Percentiles rank a stretch among this genome's conserved stretches.
phyloP scores from a whole-genome alignment of 768 basidiomycete species.

The Lentinula aciculospora region DNA sequence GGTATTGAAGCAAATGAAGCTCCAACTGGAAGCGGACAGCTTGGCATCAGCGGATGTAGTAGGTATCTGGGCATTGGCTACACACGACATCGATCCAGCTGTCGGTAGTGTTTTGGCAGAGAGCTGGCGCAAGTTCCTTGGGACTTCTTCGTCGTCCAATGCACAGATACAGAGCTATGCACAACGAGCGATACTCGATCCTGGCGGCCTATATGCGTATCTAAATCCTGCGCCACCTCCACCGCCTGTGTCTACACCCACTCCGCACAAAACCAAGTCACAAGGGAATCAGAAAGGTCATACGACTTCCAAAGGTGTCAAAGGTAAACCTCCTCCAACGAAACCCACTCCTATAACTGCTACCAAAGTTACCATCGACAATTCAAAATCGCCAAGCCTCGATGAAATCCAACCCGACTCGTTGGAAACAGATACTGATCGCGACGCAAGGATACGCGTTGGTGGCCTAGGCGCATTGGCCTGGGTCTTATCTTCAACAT shows the following conservation, averaged over 20 bases:
- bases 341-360: constrained; percentile 20
- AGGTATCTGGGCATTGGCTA: constrained; percentile 69
- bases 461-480: constrained; percentile 60
- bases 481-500: constrained; percentile 56
- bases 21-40: not conserved
- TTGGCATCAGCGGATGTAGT: constrained; percentile 46
- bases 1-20: constrained; percentile 41
- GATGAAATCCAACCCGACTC: constrained; percentile 28
- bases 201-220: constrained; percentile 47
- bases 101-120: constrained; percentile 45
- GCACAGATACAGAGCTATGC: constrained; percentile 41
- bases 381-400: constrained; percentile 41
- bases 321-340: constrained; percentile 14
- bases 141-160: constrained; percentile 20
- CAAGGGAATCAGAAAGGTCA: constrained; percentile 11
- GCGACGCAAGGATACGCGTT: constrained; percentile 63
- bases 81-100: constrained; percentile 65
- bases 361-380: constrained; percentile 29
- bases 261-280: constrained; percentile 9
- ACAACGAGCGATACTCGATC: constrained; percentile 54
- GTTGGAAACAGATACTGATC: constrained; percentile 58
- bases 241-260: constrained; percentile 24
- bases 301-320: not conserved
- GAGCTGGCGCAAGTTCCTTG: constrained; percentile 45
- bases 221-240: constrained; percentile 59